Conservation (phyloP, 306 rosid species). For the Benincasa hispida region DNA sequence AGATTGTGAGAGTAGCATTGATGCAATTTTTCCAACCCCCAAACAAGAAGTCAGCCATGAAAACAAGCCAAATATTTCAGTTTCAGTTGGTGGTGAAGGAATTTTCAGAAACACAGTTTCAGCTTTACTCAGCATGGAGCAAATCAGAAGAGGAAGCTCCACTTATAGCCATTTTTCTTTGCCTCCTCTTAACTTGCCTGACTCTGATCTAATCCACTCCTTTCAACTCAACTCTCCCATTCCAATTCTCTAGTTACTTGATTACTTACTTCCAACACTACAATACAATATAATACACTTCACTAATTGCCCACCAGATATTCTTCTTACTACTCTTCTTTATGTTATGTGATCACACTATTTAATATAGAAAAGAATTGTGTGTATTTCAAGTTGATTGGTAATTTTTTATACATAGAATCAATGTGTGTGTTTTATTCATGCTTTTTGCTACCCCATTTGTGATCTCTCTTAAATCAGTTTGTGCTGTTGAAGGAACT, state of each 20-base stretch:
- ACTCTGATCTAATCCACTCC: conserved; percentile 44
- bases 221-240: conserved; percentile 52
- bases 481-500: too few species aligned
- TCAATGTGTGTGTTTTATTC: too few species aligned
- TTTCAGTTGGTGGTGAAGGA: conserved; percentile 47
- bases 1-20: conserved; percentile 67
- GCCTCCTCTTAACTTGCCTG: conserved; percentile 70
- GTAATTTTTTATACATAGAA: too few species aligned
- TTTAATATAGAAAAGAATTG: too few species aligned
- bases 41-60: conserved; percentile 14
- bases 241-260: conserved; percentile 30
- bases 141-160: conserved; percentile 73
- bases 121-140: conserved; percentile 74
- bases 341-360: too few species aligned
- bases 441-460: too few species aligned
- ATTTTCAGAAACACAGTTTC: conserved; percentile 68
- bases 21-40: conserved; percentile 37
- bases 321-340: too few species aligned
- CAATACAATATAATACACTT: too few species aligned
- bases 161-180: conserved; percentile 63
- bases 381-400: too few species aligned
- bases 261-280: too few species aligned
- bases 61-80: conserved; percentile 13
- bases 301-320: too few species aligned
- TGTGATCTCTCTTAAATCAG: too few species aligned